A percentile compares a stretch with the other conserved stretches of the same genome.
phyloP scores from a whole-genome alignment of 2,329 filamentous ascomycete genomes.

The Pestalotiopsis sp. region DNA sequence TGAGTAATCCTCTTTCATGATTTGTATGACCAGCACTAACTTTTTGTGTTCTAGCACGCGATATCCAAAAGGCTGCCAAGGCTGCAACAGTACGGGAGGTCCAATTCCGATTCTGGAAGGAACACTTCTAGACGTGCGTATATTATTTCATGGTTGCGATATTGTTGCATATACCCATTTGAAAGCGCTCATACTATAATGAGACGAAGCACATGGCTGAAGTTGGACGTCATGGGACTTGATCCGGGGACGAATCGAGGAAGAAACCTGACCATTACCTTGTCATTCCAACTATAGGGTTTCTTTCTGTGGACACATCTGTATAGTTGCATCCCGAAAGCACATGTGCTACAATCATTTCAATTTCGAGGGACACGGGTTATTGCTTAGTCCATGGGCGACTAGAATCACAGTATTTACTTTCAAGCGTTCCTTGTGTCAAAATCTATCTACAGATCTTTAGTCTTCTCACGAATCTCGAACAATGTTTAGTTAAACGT shows the following conservation, averaged over 20 bases:
- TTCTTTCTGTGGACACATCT: not conserved
- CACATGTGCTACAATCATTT: not conserved
- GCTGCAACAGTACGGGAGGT: conserved; percentile 76
- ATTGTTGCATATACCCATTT: conserved; percentile 2
- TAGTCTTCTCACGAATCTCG: not conserved
- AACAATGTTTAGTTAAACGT: not conserved
- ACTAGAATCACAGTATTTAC: not conserved
- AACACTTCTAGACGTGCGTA: conserved; percentile 68
- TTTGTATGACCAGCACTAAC: not conserved
- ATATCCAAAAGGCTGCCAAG: conserved; percentile 83
- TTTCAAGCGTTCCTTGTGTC: not conserved
- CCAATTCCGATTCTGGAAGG: conserved; percentile 98
- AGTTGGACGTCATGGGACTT: not conserved
- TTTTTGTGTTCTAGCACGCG: conserved; percentile 65
- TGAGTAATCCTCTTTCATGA: conserved; percentile 37
- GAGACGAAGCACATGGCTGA: not conserved
- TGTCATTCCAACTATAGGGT: not conserved
- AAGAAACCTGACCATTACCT: not conserved
- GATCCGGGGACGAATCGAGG: not conserved
- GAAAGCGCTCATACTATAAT: not conserved
- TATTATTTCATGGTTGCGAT: not conserved
- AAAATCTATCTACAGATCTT: not conserved
- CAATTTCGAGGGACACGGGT: not conserved
- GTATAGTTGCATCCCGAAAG: not conserved
- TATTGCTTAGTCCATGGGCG: not conserved